Conservation (phyloP, 495 filamentous ascomycete genomes). For the Lichenothelia convexa region DNA sequence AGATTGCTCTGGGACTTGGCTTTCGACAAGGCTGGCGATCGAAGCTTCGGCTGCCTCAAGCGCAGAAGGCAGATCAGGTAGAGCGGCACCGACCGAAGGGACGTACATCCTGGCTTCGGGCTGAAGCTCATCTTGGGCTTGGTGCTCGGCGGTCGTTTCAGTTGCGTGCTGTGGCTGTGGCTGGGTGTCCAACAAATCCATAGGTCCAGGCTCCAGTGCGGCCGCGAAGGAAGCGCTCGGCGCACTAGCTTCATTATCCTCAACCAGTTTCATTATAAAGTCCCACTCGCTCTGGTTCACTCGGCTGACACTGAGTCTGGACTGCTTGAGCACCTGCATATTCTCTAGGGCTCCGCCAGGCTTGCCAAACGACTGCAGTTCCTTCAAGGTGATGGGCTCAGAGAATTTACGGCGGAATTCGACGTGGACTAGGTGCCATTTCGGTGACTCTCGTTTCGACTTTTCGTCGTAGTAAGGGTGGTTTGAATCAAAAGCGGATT, state of each 20-base stretch:
- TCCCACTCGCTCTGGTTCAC: constrained; percentile 62
- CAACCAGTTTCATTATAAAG: constrained; percentile 42
- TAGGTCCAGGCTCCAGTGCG: not conserved
- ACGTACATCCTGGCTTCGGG: not conserved
- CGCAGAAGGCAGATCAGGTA: not conserved
- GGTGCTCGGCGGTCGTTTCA: not conserved
- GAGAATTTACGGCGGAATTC: constrained; percentile 64
- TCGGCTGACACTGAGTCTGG: constrained; percentile 65
- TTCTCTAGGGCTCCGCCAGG: constrained; percentile 48
- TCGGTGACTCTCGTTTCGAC: constrained; percentile 51
- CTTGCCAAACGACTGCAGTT: constrained; percentile 44
- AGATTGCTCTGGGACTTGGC: not conserved
- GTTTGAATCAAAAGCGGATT: constrained; percentile 58
- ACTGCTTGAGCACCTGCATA: constrained; percentile 68
- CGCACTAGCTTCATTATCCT: constrained; percentile 5
- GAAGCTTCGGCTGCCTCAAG: not conserved
- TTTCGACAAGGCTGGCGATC: not conserved
- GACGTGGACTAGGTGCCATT: constrained; percentile 81
- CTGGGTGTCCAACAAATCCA: not conserved
- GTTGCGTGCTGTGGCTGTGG: not conserved
- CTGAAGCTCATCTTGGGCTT: not conserved
- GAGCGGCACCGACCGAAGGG: not conserved
- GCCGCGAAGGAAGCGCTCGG: no score
- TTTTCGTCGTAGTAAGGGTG: constrained; percentile 74
- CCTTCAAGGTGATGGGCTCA: constrained; percentile 50